Conservation (phyloP, 2,329 filamentous ascomycete genomes). For the Colletotrichum tamarilloi region DNA sequence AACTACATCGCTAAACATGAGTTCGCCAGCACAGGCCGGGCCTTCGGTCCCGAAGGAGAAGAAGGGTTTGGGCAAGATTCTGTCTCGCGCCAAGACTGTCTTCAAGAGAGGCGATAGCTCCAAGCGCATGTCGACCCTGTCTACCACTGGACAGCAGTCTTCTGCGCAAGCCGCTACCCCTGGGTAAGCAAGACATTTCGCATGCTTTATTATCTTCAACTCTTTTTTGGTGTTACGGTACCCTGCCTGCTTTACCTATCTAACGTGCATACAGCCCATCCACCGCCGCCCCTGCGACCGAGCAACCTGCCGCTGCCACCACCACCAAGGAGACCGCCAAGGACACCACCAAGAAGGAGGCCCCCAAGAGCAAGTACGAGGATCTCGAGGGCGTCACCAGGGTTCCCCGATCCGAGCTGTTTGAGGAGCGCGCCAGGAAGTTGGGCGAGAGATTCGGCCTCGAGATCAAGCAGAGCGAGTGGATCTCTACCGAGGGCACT, state of each 20-base stretch:
- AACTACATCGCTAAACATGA: constrained; percentile 47
- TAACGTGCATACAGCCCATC: constrained; percentile 22
- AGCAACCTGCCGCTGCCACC: constrained; percentile 18
- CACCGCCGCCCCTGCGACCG: constrained; percentile 11
- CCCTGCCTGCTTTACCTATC: background rate
- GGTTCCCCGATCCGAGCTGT: constrained; percentile 61
- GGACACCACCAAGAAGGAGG: constrained; percentile 32
- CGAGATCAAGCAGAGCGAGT: constrained; percentile 65
- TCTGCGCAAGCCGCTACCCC: constrained; percentile 20
- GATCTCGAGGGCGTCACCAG: constrained; percentile 44
- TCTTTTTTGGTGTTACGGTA: background rate
- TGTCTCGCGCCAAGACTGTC: constrained; percentile 62
- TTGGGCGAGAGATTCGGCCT: constrained; percentile 66
- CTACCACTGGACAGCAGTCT: constrained; percentile 24
- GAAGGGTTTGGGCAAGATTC: constrained; percentile 59
- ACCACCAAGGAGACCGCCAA: constrained; percentile 31
- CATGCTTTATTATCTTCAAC: background rate
- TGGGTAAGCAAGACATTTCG: constrained; percentile 17
- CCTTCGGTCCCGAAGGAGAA: constrained; percentile 52
- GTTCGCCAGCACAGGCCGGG: constrained; percentile 53
- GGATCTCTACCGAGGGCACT: constrained; percentile 63
- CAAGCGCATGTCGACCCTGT: constrained; percentile 32
- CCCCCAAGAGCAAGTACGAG: constrained; percentile 35
- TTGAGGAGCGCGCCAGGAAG: constrained; percentile 67
- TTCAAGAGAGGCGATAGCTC: constrained; percentile 55